phyloP scores from a whole-genome alignment of 2,329 filamentous ascomycete species.

The Nannizzia gypsea region DNA sequence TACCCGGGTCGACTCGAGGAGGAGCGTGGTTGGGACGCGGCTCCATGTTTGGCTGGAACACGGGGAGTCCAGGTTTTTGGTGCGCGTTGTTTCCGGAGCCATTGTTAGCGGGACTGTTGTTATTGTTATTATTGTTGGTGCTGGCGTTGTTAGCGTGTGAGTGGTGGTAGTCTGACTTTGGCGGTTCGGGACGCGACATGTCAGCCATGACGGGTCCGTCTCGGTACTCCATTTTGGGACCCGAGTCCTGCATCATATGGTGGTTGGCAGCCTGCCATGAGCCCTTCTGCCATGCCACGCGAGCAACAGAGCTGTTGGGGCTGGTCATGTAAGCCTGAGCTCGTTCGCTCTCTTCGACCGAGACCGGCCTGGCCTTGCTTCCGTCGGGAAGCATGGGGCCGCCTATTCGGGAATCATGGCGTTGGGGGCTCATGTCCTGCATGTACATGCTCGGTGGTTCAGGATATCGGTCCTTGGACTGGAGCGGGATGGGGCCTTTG shows the following conservation, averaged over 20 bases:
- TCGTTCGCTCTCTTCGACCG: conserved; percentile 36
- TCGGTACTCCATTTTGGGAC: conserved; percentile 30
- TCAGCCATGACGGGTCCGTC: conserved; percentile 31
- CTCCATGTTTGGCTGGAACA: conserved; percentile 28
- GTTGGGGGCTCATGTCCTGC: conserved; percentile 26
- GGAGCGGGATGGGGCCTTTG: conserved; percentile 58
- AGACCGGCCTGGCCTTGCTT: conserved; percentile 36
- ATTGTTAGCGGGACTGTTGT: conserved; percentile 20
- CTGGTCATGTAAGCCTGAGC: conserved; percentile 31
- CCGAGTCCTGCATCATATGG: conserved; percentile 27
- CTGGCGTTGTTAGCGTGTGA: conserved; percentile 22
- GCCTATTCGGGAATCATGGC: conserved; percentile 28
- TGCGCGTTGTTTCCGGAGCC: conserved; percentile 28
- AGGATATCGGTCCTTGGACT: conserved; percentile 61
- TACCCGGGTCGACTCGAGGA: conserved; percentile 28
- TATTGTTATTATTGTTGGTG: neutral
- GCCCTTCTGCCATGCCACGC: conserved; percentile 32
- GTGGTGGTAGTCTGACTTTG: conserved; percentile 31
- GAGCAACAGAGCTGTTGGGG: conserved; percentile 26
- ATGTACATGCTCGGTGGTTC: conserved; percentile 29
- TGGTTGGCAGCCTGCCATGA: conserved; percentile 28
- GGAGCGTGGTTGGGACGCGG: conserved; percentile 26
- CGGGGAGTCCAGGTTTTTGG: conserved; percentile 26
- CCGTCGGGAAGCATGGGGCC: conserved; percentile 27
- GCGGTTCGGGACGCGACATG: conserved; percentile 26